Conservation (phyloP, 495 filamentous ascomycete species). For the Aspergillus steynii region DNA sequence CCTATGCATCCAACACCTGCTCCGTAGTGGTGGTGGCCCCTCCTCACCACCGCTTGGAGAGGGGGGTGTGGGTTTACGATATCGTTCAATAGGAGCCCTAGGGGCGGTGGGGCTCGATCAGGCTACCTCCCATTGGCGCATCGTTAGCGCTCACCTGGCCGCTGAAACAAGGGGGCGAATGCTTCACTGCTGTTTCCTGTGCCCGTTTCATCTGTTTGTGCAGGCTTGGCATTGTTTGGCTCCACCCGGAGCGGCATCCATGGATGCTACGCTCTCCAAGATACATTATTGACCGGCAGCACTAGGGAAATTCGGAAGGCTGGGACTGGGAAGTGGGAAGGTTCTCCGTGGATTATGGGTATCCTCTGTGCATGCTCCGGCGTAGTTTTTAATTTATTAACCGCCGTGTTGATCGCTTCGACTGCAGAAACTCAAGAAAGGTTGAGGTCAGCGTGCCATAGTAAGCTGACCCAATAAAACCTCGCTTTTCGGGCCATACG, state of each 20-base stretch:
- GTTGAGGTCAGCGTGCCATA: neutral
- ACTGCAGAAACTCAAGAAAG: conserved; percentile 4
- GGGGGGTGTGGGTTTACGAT: neutral
- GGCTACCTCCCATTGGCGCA: conserved; percentile 9
- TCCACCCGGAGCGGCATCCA: conserved; percentile 13
- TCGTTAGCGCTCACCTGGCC: conserved; percentile 23
- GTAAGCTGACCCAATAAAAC: neutral
- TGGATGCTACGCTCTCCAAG: conserved; percentile 1
- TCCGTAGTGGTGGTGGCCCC: too few relatives aligned
- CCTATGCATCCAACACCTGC: neutral
- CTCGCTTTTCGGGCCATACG: neutral
- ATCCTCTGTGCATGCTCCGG: neutral
- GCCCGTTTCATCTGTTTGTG: conserved; percentile 27
- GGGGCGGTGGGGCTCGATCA: conserved; percentile 1
- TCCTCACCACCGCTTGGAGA: too few relatives aligned
- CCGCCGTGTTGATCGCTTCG: conserved; percentile 6
- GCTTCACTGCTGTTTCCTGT: conserved; percentile 29
- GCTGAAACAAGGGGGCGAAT: conserved; percentile 30
- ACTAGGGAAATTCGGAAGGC: conserved; percentile 1
- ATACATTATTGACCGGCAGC: too few relatives aligned
- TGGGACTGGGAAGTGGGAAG: conserved; percentile 1
- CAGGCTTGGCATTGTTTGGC: conserved; percentile 26
- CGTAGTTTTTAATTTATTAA: conserved; percentile 1
- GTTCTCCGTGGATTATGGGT: neutral
- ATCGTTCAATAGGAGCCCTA: neutral